Conservation (phyloP, 495 filamentous ascomycete genomes). For the Aspergillus steynii region DNA sequence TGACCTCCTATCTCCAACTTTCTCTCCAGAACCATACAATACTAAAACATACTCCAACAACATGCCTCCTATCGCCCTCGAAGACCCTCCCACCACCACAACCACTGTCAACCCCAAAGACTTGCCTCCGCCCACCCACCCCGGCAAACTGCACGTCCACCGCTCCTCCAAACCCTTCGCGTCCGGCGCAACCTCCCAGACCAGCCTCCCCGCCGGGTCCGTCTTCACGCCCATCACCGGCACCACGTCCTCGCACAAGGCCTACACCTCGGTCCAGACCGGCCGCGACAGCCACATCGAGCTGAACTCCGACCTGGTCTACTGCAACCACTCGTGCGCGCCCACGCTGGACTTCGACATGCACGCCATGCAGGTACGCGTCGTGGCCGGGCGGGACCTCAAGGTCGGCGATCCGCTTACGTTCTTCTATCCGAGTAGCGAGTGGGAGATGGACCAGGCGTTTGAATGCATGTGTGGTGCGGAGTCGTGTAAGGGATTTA, state of each 20-base stretch:
- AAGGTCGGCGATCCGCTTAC: constrained; percentile 64
- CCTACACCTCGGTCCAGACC: constrained; percentile 71
- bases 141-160: constrained; percentile 34
- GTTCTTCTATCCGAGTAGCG: constrained; percentile 78
- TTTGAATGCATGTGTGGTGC: constrained; percentile 67
- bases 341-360: constrained; percentile 73
- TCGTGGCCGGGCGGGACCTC: constrained; percentile 52
- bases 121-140: constrained; percentile 32
- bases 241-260: constrained; percentile 58
- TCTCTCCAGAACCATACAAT: not conserved
- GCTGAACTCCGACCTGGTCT: constrained; percentile 73
- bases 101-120: constrained; percentile 15
- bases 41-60: not conserved
- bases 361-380: constrained; percentile 60
- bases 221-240: constrained; percentile 53
- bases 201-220: constrained; percentile 63
- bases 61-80: constrained; percentile 24
- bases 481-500: constrained; percentile 31
- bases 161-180: constrained; percentile 51
- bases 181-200: constrained; percentile 60
- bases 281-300: constrained; percentile 63
- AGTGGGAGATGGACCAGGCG: constrained; percentile 74
- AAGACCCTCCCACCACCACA: constrained; percentile 14
- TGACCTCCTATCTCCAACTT: not conserved
- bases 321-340: constrained; percentile 73